Base-by-base conservation (phyloP, 306 rosid genomes). In the Trifolium repens region DNA sequence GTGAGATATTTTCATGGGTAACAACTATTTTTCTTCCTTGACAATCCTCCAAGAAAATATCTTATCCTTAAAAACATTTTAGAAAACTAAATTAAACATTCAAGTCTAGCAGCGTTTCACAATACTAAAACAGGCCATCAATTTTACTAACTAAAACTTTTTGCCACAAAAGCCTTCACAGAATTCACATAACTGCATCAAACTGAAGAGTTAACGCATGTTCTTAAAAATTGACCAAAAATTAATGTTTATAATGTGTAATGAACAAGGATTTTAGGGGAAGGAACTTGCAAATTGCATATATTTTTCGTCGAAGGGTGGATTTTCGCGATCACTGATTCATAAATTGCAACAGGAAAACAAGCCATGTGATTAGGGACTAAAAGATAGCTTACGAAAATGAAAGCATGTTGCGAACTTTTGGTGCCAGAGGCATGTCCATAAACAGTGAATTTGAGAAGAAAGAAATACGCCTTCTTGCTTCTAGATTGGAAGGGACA, bases 381-480 rank as follows among this genome's bases (percentile, higher is more conserved):
- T 3, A 43, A 16, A 57, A 30, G 75, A 67, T 14, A 61, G 54
- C 99, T 89, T 87, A 96, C 99, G 99, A 92, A 91, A 96, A 96
- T 37, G 99, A 96, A 62, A 96, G 99, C 99, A 96, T 96, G 83
- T 96, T 92, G 74, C 93, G 97, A 76, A 96, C 98, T 96, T 92
- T 96, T 43, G 99, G 99, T n/a, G 99, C 91, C 49, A 85, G 30
- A 67, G 96, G 99, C 99, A 96, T 96, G 61, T 90, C 88, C 99
- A 96, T 96, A 83, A 92, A 96, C 72, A 96, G 69, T 17, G 99
- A 96, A 89, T 96, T 96, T 52, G 98, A 92, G 80, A 96, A 96
- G 88, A 90, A 96, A 60, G 99, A 92, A 58, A 96, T 96, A 1
- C 99, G 91, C 82, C 99, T 83, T 83, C 99, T 92, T 62, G 99